These are phyloP conservation scores for Xanthoconium separans DNA, from an alignment of 1,284 basidiomycete species.

Conservation along the genomic window DNA sequence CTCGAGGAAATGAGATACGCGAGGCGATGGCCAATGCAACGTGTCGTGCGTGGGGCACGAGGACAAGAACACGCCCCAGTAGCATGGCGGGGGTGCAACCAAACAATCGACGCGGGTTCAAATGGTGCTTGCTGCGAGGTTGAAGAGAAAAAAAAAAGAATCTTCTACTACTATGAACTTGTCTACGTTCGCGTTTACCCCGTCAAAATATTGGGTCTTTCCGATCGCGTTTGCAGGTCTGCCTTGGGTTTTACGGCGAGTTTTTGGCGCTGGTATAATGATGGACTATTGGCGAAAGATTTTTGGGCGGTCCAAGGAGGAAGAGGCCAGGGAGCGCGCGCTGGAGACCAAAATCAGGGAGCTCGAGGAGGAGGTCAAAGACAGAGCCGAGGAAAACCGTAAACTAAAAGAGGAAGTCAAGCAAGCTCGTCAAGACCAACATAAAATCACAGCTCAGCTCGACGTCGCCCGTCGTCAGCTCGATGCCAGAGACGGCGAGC, in stretches of 20 bases:
- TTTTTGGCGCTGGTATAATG: conserved; percentile 11
- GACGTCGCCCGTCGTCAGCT: conserved; percentile 23
- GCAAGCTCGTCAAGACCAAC: conserved; percentile 7
- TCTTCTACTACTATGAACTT: conserved; percentile 26
- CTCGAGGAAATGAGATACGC: conserved; percentile 22
- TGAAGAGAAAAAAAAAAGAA: not conserved
- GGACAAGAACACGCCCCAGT: conserved; percentile 22
- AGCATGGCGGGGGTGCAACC: conserved; percentile 25
- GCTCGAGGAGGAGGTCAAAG: conserved; percentile 15
- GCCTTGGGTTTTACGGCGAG: conserved; percentile 22
- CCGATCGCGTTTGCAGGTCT: conserved; percentile 31
- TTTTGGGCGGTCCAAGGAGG: conserved; percentile 13
- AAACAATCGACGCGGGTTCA: conserved; percentile 27
- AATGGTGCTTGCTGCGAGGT: conserved; percentile 13
- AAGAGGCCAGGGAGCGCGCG: conserved; percentile 21
- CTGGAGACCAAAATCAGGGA: conserved; percentile 9
- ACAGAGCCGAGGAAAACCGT: conserved; percentile 14
- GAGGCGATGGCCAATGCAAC: conserved; percentile 20
- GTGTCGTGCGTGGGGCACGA: conserved; percentile 22
- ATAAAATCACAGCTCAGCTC: conserved; percentile 15
- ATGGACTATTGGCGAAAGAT: no score
- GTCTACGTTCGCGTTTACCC: conserved; percentile 28
- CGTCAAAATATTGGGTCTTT: conserved; percentile 29
- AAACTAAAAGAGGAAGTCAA: conserved; percentile 16
- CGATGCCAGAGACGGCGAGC: conserved; percentile 22